A percentile compares a stretch with the other conserved stretches of the same genome.
Evolutionary conservation across 805 yeast species (phyloP).

Genomic region (Spathaspora arborariae): DNA sequence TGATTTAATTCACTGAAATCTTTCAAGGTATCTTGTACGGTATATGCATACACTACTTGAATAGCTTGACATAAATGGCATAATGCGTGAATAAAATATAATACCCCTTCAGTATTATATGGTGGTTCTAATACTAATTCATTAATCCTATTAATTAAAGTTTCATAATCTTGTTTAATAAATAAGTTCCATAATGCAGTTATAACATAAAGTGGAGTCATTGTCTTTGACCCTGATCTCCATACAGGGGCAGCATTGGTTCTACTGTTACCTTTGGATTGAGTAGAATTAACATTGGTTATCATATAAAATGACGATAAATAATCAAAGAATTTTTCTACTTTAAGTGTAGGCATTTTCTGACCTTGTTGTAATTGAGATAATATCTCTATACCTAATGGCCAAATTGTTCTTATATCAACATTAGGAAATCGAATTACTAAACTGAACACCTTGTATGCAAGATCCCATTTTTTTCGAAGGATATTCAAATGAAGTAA

Average conservation of each 20-base stretch:
- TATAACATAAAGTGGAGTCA: conserved; percentile 39
- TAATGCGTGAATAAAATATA: conserved; percentile 27
- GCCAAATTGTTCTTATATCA: conserved; percentile 61
- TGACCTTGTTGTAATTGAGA: neutral
- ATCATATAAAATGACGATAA: conserved; percentile 24
- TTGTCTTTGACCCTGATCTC: conserved; percentile 36
- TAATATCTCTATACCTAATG: conserved; percentile 58
- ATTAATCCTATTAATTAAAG: conserved; percentile 30
- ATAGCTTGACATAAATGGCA: conserved; percentile 24
- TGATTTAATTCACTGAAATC: neutral
- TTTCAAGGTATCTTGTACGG: conserved; percentile 8
- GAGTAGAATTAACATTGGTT: conserved; percentile 9
- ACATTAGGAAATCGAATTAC: conserved; percentile 45
- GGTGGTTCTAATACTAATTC: conserved; percentile 42
- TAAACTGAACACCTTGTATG: conserved; percentile 49
- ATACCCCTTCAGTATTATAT: conserved; percentile 37
- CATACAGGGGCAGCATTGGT: conserved; percentile 31
- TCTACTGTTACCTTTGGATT: conserved; percentile 6
- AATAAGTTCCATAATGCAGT: conserved; percentile 42
- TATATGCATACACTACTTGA: conserved; percentile 13
- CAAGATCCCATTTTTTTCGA: conserved; percentile 50
- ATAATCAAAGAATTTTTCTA: conserved; percentile 37
- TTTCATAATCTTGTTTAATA: conserved; percentile 28
- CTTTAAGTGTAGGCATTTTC: conserved; percentile 10
- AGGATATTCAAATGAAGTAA: conserved; percentile 49